Evolutionary conservation across 2,329 filamentous ascomycete genomes (phyloP).

Genomic region (Diaporthe amygdali): DNA sequence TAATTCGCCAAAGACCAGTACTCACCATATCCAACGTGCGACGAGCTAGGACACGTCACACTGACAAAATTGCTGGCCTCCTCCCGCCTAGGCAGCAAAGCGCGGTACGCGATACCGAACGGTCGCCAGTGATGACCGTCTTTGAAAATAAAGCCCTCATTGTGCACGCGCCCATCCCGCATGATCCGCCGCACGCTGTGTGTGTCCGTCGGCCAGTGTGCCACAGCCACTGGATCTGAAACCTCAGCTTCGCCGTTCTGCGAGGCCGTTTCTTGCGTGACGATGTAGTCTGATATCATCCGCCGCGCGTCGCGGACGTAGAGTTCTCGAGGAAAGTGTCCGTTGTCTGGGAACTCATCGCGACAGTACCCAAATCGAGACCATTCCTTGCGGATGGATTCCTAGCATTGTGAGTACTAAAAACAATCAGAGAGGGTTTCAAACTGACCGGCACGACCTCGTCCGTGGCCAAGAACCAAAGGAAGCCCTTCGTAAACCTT

Average conservation of each 20-base stretch:
- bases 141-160: constrained; percentile 32
- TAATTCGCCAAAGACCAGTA: background rate
- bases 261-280: background rate
- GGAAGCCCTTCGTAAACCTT: background rate
- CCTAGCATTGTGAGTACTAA: background rate
- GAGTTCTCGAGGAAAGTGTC: constrained; percentile 32
- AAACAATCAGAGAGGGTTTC: background rate
- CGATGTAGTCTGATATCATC: background rate
- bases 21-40: background rate
- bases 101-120: background rate
- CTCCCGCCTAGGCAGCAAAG: background rate
- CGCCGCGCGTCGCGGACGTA: constrained; percentile 35
- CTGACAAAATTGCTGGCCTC: background rate
- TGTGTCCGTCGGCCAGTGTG: constrained; percentile 32
- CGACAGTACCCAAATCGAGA: constrained; percentile 30
- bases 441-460: background rate
- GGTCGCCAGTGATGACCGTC: background rate
- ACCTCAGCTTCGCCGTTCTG: background rate
- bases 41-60: background rate
- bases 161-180: constrained; percentile 28
- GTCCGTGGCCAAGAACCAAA: background rate
- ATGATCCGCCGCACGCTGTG: constrained; percentile 32
- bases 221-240: constrained; percentile 29
- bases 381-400: constrained; percentile 25
- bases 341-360: constrained; percentile 34